Evolutionary conservation across 495 filamentous ascomycete species (phyloP).

Genomic region (Daldinia bambusicola): DNA sequence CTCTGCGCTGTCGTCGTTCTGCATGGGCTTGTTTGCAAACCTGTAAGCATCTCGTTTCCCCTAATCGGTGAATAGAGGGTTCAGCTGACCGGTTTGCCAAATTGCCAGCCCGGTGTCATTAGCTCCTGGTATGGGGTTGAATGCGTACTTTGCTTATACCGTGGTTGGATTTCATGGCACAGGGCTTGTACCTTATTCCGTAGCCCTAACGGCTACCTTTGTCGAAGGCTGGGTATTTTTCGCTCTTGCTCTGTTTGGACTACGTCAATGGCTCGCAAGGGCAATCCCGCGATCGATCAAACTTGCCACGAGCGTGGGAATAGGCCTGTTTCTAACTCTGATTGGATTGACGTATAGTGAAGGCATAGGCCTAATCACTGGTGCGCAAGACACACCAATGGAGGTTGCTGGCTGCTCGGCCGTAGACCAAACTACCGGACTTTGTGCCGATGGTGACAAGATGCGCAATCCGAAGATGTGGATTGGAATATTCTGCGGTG

Average conservation of each 20-base stretch:
- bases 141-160: constrained; percentile 85
- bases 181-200: constrained; percentile 71
- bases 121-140: constrained; percentile 85
- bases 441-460: constrained; percentile 66
- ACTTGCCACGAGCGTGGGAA: constrained; percentile 83
- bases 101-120: constrained; percentile 72
- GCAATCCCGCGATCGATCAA: constrained; percentile 82
- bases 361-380: constrained; percentile 78
- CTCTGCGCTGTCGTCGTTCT: constrained; percentile 73
- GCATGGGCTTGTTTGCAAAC: constrained; percentile 79
- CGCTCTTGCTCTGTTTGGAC: constrained; percentile 72
- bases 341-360: constrained; percentile 83
- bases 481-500: constrained; percentile 85
- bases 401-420: constrained; percentile 73
- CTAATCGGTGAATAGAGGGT: neutral
- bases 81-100: constrained; percentile 8
- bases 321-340: constrained; percentile 81
- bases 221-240: constrained; percentile 82
- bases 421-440: constrained; percentile 48
- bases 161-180: constrained; percentile 79
- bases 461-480: constrained; percentile 83
- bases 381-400: constrained; percentile 66
- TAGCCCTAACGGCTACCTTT: constrained; percentile 83
- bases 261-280: constrained; percentile 85
- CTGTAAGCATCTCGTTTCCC: constrained; percentile 39